Evolutionary conservation across 2,329 filamentous ascomycete species (phyloP).

Genomic region (Talaromyces marneffei): DNA sequence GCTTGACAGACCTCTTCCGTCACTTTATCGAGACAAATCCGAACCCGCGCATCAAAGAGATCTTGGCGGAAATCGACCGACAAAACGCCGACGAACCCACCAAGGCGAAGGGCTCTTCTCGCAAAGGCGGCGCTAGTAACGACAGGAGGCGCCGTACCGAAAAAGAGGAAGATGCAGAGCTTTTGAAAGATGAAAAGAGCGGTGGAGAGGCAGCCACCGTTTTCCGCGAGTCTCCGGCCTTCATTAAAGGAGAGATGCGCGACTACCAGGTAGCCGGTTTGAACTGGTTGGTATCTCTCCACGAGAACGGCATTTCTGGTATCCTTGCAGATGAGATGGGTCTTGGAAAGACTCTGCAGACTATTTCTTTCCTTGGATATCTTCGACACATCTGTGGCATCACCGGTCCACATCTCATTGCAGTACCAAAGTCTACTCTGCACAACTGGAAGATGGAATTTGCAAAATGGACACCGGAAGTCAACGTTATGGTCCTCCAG

Average conservation of each 20-base stretch:
- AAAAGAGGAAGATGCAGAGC: conserved; percentile 93
- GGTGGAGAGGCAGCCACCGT: conserved; percentile 81
- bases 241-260: conserved; percentile 80
- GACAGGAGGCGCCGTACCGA: conserved; percentile 83
- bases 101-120: conserved; percentile 63
- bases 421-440: conserved; percentile 91
- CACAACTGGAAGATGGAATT: conserved; percentile 99
- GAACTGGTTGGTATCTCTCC: conserved; percentile 95
- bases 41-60: conserved; percentile 87
- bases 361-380: conserved; percentile 93
- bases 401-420: conserved; percentile 82
- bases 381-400: conserved; percentile 85
- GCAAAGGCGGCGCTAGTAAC: conserved; percentile 76
- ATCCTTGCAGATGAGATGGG: conserved; percentile 99
- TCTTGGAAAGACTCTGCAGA: conserved; percentile 94
- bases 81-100: conserved; percentile 71
- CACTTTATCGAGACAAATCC: conserved; percentile 99
- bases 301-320: conserved; percentile 97
- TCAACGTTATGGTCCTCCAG: conserved; percentile 88
- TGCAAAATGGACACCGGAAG: conserved; percentile 86
- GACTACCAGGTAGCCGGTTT: conserved; percentile 94
- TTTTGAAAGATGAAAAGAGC: conserved; percentile 76
- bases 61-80: conserved; percentile 89
- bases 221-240: conserved; percentile 90
- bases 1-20: conserved; percentile 91